Conservation (phyloP, 2,329 filamentous ascomycete genomes). For the Aschersonia sp. region DNA sequence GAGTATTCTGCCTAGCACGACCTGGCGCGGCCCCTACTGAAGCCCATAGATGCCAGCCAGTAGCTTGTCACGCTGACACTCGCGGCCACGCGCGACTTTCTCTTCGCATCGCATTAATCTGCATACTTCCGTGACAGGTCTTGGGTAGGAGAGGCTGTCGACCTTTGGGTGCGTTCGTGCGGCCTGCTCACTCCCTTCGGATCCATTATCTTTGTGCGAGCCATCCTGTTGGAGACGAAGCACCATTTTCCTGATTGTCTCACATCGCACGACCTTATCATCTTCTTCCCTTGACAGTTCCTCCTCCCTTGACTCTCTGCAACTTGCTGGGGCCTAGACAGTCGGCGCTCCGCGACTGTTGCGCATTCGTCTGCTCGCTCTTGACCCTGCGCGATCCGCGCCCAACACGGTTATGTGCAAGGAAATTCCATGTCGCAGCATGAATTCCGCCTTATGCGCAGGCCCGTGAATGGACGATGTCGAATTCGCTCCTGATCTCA, state of each 20-base stretch:
- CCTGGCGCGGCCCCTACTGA: no score
- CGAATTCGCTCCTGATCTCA: neutral
- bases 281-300: neutral
- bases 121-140: no score
- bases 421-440: slow-evolving; percentile 6
- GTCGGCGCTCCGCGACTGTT: neutral
- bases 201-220: no score
- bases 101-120: no score
- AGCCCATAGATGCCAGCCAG: no score
- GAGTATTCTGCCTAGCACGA: no score
- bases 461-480: slow-evolving; percentile 17
- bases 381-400: neutral
- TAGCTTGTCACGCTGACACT: no score
- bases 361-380: neutral
- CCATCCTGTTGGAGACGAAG: no score
- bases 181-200: no score
- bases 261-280: neutral
- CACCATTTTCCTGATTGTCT: neutral
- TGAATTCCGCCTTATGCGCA: slow-evolving; percentile 16
- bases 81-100: no score
- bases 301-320: neutral
- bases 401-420: slow-evolving; percentile 6
- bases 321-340: neutral
- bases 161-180: no score
- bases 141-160: no score